Evolutionary conservation across 768 basidiomycete genomes (phyloP), one percentile per base, ranked within the genome.

Genomic region (Omphalotus guepiniiformis): DNA sequence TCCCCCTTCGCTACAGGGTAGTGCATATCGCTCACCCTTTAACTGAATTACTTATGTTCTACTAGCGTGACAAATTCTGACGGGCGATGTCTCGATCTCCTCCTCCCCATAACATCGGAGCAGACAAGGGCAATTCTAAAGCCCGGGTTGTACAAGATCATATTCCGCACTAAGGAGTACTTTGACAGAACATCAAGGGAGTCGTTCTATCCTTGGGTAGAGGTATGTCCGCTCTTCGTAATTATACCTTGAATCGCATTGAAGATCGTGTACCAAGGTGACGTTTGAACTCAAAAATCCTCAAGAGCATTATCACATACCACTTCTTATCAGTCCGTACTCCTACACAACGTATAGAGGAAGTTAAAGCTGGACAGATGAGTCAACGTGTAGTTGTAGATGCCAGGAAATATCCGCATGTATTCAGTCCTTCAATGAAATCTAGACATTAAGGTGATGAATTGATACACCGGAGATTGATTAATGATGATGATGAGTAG

Each of bases 271-370:
- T 41, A 55, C 30, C 12, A 51, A 91, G 93, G 88, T 96, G 53
- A 76, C 81, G 1, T 96, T 96, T 64, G 70, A 72, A 19, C 77
- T 93, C 41, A 69, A 74, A 37, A 76, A 83, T 51, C 83, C 89
- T 6, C 63, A 76, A 42, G 87, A 94, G 57, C 92, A 95, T 57
- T 85, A 93, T 61, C 93, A 96, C 55, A 83, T 96, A 43, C 93
- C 93, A 0, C 71, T 96, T n/a, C 66, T 96, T 12, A 84, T 95
- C 58, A 94, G 89, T 62, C 92, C 93, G 4, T 92, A 85, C 65
- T 88, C 87, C 3, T 96, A 82, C 63, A 93, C 93, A 12, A 94
- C 93, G 5, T 96, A 95, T 61, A 74, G 91, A 53, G 93, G 93
- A n/a, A 94, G 89, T 64, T 91, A 57, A n/a, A 64, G 23, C 21